These are phyloP conservation scores for Candida broadrunensis DNA, from an alignment of 805 yeast species.

Conservation along the genomic window DNA sequence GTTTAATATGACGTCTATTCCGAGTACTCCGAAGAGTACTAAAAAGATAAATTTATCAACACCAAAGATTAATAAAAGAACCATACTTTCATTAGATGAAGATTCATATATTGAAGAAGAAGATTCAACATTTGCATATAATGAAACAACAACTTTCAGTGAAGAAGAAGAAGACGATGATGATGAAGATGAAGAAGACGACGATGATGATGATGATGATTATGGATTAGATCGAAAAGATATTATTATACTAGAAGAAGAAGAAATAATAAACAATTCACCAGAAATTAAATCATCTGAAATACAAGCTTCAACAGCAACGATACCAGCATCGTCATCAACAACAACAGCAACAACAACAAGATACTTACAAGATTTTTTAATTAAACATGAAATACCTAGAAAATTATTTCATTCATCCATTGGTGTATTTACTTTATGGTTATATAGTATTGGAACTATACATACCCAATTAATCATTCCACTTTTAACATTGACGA, in stretches of 20 bases:
- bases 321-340: too few species aligned
- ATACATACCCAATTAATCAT: conserved; percentile 55
- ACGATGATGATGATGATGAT: conserved; percentile 7
- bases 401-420: conserved; percentile 86
- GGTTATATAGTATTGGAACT: conserved; percentile 62
- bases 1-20: conserved; percentile 2
- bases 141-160: conserved; percentile 16
- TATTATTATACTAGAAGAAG: conserved; percentile 1
- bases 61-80: conserved; percentile 5
- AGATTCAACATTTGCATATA: conserved; percentile 32
- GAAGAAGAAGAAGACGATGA: conserved; percentile 16
- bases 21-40: conserved; percentile 6
- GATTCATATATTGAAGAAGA: conserved; percentile 35
- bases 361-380: conserved; percentile 32
- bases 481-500: conserved; percentile 56
- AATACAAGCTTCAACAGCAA: too few species aligned
- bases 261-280: conserved; percentile 3
- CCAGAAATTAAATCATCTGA: too few species aligned
- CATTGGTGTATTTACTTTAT: conserved; percentile 79
- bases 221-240: conserved; percentile 7
- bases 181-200: conserved; percentile 14
- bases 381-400: conserved; percentile 82
- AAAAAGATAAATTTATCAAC: conserved; percentile 4
- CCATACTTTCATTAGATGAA: conserved; percentile 5
- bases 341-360: background rate